phyloP scores from a whole-genome alignment of 495 filamentous ascomycete genomes.

The Arthonia radiata region DNA sequence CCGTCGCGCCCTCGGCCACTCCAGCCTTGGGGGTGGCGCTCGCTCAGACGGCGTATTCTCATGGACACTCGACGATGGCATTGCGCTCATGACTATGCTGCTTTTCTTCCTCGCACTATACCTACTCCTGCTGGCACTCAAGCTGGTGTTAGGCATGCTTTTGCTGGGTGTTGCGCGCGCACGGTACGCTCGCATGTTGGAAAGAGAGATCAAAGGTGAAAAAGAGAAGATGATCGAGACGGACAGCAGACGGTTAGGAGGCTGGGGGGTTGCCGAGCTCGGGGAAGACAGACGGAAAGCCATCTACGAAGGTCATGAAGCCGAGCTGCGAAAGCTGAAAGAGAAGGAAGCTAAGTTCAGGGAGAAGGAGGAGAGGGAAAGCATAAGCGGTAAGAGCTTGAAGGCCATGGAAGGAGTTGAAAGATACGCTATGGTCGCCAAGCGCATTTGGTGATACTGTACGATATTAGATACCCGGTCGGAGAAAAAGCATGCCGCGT shows the following conservation, averaged over 20 bases:
- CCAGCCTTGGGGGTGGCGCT: conserved; percentile 27
- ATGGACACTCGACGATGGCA: conserved; percentile 32
- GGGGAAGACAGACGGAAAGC: conserved; percentile 64
- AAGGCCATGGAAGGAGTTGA: conserved; percentile 37
- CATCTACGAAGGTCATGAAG: conserved; percentile 71
- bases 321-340: conserved; percentile 37
- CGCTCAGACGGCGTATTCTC: conserved; percentile 16
- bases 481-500: no score
- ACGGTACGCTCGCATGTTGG: conserved; percentile 60
- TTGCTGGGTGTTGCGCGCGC: conserved; percentile 49
- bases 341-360: conserved; percentile 34
- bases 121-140: conserved; percentile 52
- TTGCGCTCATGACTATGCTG: conserved; percentile 44
- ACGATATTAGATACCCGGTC: no score
- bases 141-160: conserved; percentile 63
- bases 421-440: conserved; percentile 81
- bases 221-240: conserved; percentile 26
- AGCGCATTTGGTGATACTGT: conserved; percentile 95
- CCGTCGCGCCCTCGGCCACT: conserved; percentile 43
- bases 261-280: conserved; percentile 65
- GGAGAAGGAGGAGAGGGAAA: conserved; percentile 28
- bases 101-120: conserved; percentile 60
- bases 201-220: no score
- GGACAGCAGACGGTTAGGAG: conserved; percentile 47
- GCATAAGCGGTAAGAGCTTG: conserved; percentile 20